A percentile compares a stretch with the other conserved stretches of the same genome.
Evolutionary conservation across 352 stramenopile species (phyloP).

Genomic region (Phytophthora pisi): DNA sequence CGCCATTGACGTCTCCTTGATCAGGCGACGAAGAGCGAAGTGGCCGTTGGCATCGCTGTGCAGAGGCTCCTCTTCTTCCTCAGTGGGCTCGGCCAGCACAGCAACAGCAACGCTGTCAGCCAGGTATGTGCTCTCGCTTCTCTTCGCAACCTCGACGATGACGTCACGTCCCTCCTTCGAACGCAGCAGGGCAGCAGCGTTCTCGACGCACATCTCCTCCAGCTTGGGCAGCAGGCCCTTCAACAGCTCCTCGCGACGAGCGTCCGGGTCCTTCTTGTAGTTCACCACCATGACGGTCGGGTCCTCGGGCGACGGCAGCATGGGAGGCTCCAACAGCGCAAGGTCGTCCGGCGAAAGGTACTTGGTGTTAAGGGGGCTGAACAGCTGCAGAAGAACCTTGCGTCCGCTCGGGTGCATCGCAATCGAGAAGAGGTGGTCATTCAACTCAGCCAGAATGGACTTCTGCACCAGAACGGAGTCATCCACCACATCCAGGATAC

Average conservation of each 20-base stretch:
- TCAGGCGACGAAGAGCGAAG: constrained; percentile 71
- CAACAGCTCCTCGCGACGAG: constrained; percentile 76
- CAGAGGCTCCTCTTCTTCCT: constrained; percentile 61
- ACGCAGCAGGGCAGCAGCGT: constrained; percentile 68
- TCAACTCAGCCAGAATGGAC: constrained; percentile 83
- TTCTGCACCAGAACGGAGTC: constrained; percentile 93
- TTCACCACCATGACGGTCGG: constrained; percentile 69
- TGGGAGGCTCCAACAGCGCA: constrained; percentile 69
- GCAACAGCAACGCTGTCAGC: constrained; percentile 50
- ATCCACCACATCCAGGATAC: constrained; percentile 90
- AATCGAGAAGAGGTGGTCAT: constrained; percentile 73
- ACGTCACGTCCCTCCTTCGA: constrained; percentile 85
- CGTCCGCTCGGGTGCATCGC: constrained; percentile 74
- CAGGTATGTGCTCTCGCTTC: constrained; percentile 56
- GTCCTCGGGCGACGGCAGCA: constrained; percentile 72
- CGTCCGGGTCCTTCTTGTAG: constrained; percentile 89
- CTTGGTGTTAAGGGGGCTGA: constrained; percentile 83
- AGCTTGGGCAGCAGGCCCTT: constrained; percentile 82
- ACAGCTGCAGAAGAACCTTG: constrained; percentile 82
- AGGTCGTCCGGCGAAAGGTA: constrained; percentile 86
- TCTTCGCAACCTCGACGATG: constrained; percentile 82
- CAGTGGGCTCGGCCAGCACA: constrained; percentile 44
- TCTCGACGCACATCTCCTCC: constrained; percentile 73
- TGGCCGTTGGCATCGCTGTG: constrained; percentile 79
- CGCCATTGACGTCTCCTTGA: constrained; percentile 74